phyloP scores from a whole-genome alignment of 1,139 yeast genomes.

The Candida sojae region DNA sequence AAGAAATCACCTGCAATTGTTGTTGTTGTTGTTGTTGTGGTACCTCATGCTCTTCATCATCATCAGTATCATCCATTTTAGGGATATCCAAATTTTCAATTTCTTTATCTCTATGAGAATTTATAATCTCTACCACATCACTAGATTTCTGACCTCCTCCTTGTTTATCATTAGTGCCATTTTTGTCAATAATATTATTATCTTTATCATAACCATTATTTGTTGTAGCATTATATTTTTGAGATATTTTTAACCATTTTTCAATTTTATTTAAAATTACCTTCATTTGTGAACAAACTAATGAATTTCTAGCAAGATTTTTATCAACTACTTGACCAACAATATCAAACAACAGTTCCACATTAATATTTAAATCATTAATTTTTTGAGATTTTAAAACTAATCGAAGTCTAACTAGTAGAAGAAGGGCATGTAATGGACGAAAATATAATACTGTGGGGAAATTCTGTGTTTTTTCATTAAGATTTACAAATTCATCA shows the following conservation, averaged over 20 bases:
- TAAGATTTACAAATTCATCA: constrained; percentile 43
- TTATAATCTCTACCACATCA: constrained; percentile 41
- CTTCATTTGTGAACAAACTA: constrained; percentile 44
- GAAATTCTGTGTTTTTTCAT: constrained; percentile 38
- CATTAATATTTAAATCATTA: constrained; percentile 29
- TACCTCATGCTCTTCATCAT: background rate
- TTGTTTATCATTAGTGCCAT: background rate
- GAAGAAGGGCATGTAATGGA: constrained; percentile 56
- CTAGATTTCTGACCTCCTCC: constrained; percentile 4
- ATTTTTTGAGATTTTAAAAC: constrained; percentile 41
- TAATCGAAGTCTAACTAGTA: constrained; percentile 45
- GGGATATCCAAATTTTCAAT: constrained; percentile 46
- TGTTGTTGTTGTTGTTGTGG: background rate
- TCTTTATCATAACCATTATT: background rate
- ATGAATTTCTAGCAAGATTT: constrained; percentile 29
- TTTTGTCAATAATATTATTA: background rate
- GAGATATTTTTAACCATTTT: constrained; percentile 50
- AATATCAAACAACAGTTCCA: constrained; percentile 35
- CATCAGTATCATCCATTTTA: constrained; percentile 16
- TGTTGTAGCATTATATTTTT: constrained; percentile 10
- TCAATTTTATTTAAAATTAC: constrained; percentile 44
- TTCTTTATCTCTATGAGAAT: constrained; percentile 41
- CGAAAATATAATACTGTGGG: constrained; percentile 59
- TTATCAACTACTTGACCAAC: constrained; percentile 25
- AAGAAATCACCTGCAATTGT: background rate